phyloP scores from a whole-genome alignment of 352 stramenopile genomes.

The Sclerospora graminicola region DNA sequence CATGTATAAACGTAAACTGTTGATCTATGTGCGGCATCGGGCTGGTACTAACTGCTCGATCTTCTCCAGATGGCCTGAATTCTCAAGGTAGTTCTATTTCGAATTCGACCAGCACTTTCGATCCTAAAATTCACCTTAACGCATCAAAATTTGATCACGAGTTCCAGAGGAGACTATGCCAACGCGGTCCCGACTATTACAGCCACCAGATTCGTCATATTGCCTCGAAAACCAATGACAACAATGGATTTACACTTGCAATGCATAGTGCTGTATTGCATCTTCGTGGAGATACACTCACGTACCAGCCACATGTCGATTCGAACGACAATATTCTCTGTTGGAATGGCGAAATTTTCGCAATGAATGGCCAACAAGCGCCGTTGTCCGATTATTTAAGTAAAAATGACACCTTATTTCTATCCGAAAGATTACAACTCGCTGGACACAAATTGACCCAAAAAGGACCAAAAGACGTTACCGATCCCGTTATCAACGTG shows the following conservation, averaged over 20 bases:
- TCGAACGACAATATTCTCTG: constrained; percentile 51
- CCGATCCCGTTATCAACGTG: constrained; percentile 23
- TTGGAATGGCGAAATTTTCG: constrained; percentile 93
- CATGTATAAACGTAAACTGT: too few species aligned
- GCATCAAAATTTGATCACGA: constrained; percentile 11
- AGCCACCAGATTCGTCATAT: constrained; percentile 10
- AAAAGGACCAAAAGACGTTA: not conserved
- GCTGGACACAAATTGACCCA: constrained; percentile 9
- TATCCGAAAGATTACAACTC: constrained; percentile 31
- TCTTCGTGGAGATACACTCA: constrained; percentile 64
- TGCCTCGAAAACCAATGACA: not conserved
- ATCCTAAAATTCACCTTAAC: not conserved
- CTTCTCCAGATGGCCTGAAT: not conserved
- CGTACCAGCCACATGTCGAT: constrained; percentile 77
- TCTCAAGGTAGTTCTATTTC: not conserved
- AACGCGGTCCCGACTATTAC: constrained; percentile 23
- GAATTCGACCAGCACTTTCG: not conserved
- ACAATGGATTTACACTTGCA: constrained; percentile 21
- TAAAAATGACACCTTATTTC: constrained; percentile 32
- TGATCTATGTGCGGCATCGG: constrained; percentile 21
- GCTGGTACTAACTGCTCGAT: constrained; percentile 7
- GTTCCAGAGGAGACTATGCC: constrained; percentile 16
- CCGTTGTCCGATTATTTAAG: not conserved
- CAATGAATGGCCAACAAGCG: constrained; percentile 2
- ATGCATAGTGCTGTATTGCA: constrained; percentile 86